Base-by-base conservation (phyloP, 148 eudicot species). In the Cornus suecica region DNA sequence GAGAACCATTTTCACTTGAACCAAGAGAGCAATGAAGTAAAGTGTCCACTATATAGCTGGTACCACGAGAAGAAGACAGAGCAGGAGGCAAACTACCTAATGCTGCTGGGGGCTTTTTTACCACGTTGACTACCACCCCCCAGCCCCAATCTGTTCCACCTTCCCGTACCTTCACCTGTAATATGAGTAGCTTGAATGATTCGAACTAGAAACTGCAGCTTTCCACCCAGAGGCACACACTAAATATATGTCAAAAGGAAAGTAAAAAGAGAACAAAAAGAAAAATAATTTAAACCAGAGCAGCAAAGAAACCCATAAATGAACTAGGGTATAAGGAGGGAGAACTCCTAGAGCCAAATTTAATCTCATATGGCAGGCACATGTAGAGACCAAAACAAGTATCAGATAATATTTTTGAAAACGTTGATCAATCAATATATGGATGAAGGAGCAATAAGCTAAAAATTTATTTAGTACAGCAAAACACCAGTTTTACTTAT, bases 71-170 rank as follows among this genome's bases (percentile, higher is more conserved):
- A 68, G 90, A 72, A 34, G 86, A 82, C 58, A 84, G 74, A 69
- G 86, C 76, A 74, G 89, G 79, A 31, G 91, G 84, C 82, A 84
- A 65, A 74, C 86, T 76, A 75, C 97, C 92, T 60, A 73, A 54
- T 61, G 88, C 77, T 22, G 90, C 83, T 63, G 91, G 68, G 28
- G 90, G 85, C 84, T 83, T 89, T 79, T 92, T 95, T 37, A 95
- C 97, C 79, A 95, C 99, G 86, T 95, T 92, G 60, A 93, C 94
- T 30, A 95, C 99, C 32, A 95, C 97, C 60, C 99, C 97, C 99
- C 99, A 95, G 31, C 97, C 99, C 99, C 99, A 95, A 74, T 95
- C 99, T 56, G 94, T 91, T 64, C 89, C 88, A 71, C 94, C 99
- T 85, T 90, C 97, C 72, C 90, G 86, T 34, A 93, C 87, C 85